Evolutionary conservation across 768 basidiomycete species (phyloP), one percentile per base, ranked within the genome.

Genomic region (Termitomyces sp.): DNA sequence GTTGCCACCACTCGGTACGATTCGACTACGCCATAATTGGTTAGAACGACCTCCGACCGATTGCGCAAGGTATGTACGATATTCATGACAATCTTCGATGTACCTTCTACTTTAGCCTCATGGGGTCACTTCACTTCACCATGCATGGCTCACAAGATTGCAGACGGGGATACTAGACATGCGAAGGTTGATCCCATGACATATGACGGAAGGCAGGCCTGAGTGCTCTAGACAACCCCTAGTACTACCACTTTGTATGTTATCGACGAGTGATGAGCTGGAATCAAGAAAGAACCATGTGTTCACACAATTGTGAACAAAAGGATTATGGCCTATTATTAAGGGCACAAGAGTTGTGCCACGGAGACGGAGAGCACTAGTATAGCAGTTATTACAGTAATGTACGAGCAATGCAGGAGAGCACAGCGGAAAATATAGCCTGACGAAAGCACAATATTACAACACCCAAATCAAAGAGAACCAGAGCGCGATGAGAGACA

Each of bases 331-430:
- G n/a, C 52, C 32, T 14, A 49, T 15, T 42, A 61, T 57, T 57
- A 56, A 51, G 36, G 60, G 29, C 48, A 57, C 36, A 49, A 38
- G 11, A 42, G 9, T n/a, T 32, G 38, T 50, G 47, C 51, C 55
- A 25, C 25, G 25, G 25, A 25, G 38, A 56, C 17, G 9, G n/a
- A 50, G 43, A 29, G 4, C 15, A 43, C 6, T 57, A 37, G 17
- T 61, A 61, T 56, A 61, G 3, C 31, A 40, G 10, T 54, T 49
- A 56, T 56, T 50, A 60, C 54, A 60, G 34, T 56, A 45, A 50
- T 49, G 53, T 56, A 36, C 17, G 47, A 20, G 14, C 25, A n/a
- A 54, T 38, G 45, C 52, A 31, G 17, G 42, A 56, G 42, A 45
- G 15, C 17, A 38, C 46, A 48, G 47, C 29, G 12, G 25, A 57